Evolutionary conservation across 2,329 filamentous ascomycete genomes (phyloP), one percentile per base, ranked within the genome.

Genomic region (Pleoardoris graminearum): DNA sequence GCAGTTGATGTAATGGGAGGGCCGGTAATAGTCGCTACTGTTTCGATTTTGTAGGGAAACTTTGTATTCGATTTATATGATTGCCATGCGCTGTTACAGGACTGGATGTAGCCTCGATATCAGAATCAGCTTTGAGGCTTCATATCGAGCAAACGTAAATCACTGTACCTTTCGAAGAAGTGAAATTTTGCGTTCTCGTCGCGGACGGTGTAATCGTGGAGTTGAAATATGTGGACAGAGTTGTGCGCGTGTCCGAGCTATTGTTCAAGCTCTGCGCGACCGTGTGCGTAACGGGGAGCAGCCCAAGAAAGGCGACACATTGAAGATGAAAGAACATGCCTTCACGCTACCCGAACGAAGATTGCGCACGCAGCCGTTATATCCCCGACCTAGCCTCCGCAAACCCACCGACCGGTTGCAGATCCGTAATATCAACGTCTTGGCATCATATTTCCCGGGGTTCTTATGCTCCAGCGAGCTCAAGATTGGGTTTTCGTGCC

Each of bases 311-410:
- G 30, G 19, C 30, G 43, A 44, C 27, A 29, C 27, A 44, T n/a
- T 29, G 41, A 33, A 46, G 30, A 45, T 33, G 42, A 23, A 35
- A 25, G 21, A 46, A 36, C 43, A 46, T 46, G n/a, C 35, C 43
- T 35, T 46, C 43, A 46, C 43, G 30, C 30, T 35, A 16, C 5
- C 30, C 17, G 3, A 4, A 36, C 30, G 16, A 12, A 25, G 12
- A 25, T 23, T 17, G 43, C 19, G 43, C 43, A 46, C 14, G 43
- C 19, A n/a, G 21, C 4, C 29, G 25, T 1, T 46, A 35, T 46
- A 35, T 36, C 4, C 14, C n/a, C n/a, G n/a, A n/a, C n/a, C n/a
- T n/a, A n/a, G n/a, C n/a, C n/a, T n/a, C n/a, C n/a, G n/a, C n/a
- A n/a, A n/a, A n/a, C n/a, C n/a, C n/a, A n/a, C n/a, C n/a, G n/a